These are phyloP conservation scores for Rhynchospora tenuis DNA, from an alignment of 176 grass and related monocot genomes.

Conservation along the genomic window DNA sequence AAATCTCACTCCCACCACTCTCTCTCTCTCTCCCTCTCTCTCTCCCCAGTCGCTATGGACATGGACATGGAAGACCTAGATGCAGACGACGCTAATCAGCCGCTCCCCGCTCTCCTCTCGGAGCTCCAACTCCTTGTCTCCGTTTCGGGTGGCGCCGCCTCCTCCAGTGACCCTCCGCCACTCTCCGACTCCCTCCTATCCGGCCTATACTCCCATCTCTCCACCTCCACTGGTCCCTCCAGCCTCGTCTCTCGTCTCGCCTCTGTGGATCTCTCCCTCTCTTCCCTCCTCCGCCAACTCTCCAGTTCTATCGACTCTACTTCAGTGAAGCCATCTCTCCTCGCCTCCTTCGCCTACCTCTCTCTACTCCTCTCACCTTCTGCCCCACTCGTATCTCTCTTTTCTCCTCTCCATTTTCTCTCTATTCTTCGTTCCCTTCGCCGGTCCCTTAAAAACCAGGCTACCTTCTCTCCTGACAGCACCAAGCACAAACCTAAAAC, in stretches of 20 bases:
- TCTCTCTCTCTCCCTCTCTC: neutral
- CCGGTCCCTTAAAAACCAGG: conserved; percentile 29
- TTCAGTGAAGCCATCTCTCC: conserved; percentile 35
- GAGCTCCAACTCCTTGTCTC: conserved; percentile 16
- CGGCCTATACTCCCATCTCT: neutral
- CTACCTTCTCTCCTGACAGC: conserved; percentile 26
- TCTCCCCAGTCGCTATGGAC: neutral
- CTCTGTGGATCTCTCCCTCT: conserved; percentile 15
- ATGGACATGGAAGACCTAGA: neutral
- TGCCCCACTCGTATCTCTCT: conserved; percentile 29
- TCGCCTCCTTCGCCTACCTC: conserved; percentile 7
- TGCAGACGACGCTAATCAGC: neutral
- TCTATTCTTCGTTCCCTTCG: conserved; percentile 67
- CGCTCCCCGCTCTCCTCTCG: conserved; percentile 4
- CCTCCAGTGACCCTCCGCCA: conserved; percentile 10
- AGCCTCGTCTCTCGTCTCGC: neutral
- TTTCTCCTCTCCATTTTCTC: conserved; percentile 53
- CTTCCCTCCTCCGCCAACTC: conserved; percentile 18
- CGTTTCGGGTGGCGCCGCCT: conserved; percentile 6
- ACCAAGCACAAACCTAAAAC: conserved; percentile 20
- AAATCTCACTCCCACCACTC: neutral
- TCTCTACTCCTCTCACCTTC: conserved; percentile 35
- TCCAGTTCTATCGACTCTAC: neutral
- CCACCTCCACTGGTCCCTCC: neutral
- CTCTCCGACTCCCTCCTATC: neutral